Base-by-base conservation (phyloP, 179 eudicot genomes). In the Amaranthus tricolor region DNA sequence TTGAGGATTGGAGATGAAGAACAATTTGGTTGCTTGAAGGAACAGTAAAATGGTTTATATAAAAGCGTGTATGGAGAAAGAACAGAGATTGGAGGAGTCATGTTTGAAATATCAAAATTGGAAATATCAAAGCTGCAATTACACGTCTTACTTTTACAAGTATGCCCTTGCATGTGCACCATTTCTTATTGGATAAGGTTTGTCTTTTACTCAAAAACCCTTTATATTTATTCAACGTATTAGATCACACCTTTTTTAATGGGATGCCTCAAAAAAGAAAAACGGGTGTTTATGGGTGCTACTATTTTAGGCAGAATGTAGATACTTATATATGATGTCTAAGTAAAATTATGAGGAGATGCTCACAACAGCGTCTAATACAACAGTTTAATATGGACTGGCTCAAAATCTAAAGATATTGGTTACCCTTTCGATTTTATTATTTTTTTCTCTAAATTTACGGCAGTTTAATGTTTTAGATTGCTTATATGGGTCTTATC, bases 51-150 rank as follows among this genome's bases (percentile, higher is more conserved):
- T 66, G n/a, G 54, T 66, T 48, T 48, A 12, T 48, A 50, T 66
- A 66, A 49, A 66, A 15, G 40, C 70, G 70, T 66, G 71, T 47
- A 21, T 17, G 43, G 43, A 53, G 56, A 53, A 68, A 52, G 72
- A 51, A 66, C 43, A 49, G 44, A 10, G 15, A 4, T 12, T 47
- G 63, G 16, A 51, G 58, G 10, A 10, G 20, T 15, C 52, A 57
- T 43, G 31, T 71, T 52, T 68, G 60, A 68, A 68, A 52, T 53
- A 54, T 31, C 61, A 53, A 31, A 66, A 24, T 5, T 1, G 7
- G 48, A 24, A 68, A 51, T 59, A 59, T 12, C 19, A 14, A 59
- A 7, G 21, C 9, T 59, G 56, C 12, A 31, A 1, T 31, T 2
- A 31, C 40, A 31, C 40, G 40, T 31, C 40, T 31, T 31, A 31